phyloP scores from a whole-genome alignment of 2,329 filamentous ascomycete genomes.

The Claviceps fusiformis region DNA sequence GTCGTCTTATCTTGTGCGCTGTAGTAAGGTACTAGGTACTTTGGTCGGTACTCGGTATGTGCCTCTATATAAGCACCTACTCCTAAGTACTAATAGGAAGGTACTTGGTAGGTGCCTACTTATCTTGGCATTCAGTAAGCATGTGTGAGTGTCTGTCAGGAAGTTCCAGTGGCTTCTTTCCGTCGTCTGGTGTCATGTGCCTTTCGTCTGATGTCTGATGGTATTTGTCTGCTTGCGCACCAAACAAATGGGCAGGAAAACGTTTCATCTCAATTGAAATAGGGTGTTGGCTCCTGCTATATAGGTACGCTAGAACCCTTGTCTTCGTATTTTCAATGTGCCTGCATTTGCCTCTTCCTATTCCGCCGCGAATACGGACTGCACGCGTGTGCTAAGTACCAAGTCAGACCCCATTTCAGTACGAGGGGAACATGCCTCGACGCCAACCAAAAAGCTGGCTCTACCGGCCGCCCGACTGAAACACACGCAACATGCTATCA shows the following conservation, averaged over 20 bases:
- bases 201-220: not conserved
- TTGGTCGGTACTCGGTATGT: too few species aligned
- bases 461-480: not conserved
- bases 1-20: not conserved
- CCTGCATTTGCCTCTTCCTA: not conserved
- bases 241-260: not conserved
- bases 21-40: not conserved
- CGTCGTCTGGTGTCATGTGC: not conserved
- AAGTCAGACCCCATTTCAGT: too few species aligned
- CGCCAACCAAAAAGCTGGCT: not conserved
- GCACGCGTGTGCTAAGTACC: too few species aligned
- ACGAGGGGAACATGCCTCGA: not conserved
- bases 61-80: not conserved
- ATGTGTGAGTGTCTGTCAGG: not conserved
- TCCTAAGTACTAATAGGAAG: too few species aligned
- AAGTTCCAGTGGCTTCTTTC: slow-evolving; percentile 1
- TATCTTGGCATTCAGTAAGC: not conserved
- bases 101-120: too few species aligned
- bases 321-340: not conserved
- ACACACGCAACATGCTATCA: not conserved
- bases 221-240: not conserved
- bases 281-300: not conserved
- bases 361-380: not conserved
- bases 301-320: not conserved
- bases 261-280: not conserved